Base-by-base conservation (phyloP, 1,139 yeast genomes). In the Geotrichum citri-aurantii region DNA sequence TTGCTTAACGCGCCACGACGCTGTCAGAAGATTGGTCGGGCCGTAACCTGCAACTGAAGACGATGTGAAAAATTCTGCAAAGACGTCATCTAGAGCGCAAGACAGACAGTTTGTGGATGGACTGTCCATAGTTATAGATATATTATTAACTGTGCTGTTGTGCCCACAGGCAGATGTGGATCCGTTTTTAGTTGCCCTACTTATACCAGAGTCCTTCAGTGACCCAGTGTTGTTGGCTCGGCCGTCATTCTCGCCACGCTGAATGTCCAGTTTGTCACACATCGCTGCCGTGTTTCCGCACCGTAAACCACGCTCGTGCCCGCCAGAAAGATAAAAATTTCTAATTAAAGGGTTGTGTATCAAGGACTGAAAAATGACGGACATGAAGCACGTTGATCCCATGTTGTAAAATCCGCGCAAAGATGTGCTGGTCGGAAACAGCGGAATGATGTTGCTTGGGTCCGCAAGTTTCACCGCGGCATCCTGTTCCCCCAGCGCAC, bases 371-470 rank as follows among this genome's bases (percentile, higher is more conserved):
- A 93, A 73, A 19, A 91, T 84, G 47, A 95, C 88, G 64, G 96
- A 88, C 88, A 93, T 92, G 74, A 89, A 93, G 74, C 99, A 93
- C 0, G 99, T 93, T 0, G 98, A 88, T 0, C 99, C 99, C 82
- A 93, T 83, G 71, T 93, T 93, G 58, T 91, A 85, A 66, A 93
- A 83, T 2, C 99, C 99, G 61, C 87, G 81, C 27, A 93, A 75
- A 0, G 97, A 98, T 17, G 85, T 80, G 2, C 83, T 77, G 0
- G 95, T 88, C 54, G 80, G 80, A 65, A 72, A 78, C 0, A 80
- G 71, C 2, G 96, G 95, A 71, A 21, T 69, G 62, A 2, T 66
- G 63, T 8, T 77, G 69, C 23, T 71, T 52, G 27, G 65, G 62
- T 3, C 27, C 27, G 29, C 23, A 12, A 26, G 47, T 58, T 59